phyloP scores from a whole-genome alignment of 2,329 filamentous ascomycete species.

The Scortechinia acanthostroma region DNA sequence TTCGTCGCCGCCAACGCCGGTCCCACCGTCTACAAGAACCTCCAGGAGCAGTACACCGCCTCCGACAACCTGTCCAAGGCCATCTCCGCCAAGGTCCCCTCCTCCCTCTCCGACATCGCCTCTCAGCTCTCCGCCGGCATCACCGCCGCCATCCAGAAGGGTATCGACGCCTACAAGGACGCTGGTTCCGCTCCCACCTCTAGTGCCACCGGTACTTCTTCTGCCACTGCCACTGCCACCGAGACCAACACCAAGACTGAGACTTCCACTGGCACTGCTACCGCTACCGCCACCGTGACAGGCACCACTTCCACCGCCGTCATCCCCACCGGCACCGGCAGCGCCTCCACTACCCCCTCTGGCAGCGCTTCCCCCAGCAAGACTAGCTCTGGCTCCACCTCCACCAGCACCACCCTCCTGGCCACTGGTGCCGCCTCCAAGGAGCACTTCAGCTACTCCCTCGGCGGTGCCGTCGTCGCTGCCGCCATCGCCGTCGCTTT shows the following conservation, averaged over 20 bases:
- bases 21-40: constrained; percentile 9
- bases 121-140: constrained; percentile 15
- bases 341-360: neutral
- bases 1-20: constrained; percentile 14
- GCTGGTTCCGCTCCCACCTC: constrained; percentile 4
- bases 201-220: neutral
- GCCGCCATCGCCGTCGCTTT: neutral
- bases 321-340: too few relatives aligned
- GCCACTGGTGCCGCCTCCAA: neutral
- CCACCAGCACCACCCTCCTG: neutral
- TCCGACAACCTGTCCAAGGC: constrained; percentile 13
- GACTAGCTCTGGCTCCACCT: neutral
- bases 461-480: neutral
- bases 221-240: neutral
- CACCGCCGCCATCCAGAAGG: constrained; percentile 18
- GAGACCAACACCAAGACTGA: neutral
- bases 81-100: constrained; percentile 19
- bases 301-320: neutral
- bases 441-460: neutral
- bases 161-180: constrained; percentile 14
- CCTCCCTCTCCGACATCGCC: constrained; percentile 12
- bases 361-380: too few relatives aligned
- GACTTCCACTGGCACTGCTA: neutral
- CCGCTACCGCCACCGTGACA: neutral
- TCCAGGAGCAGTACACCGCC: constrained; percentile 15